These are phyloP conservation scores for Exophiala sideris DNA, from an alignment of 2,329 filamentous ascomycete genomes.

Conservation along the genomic window DNA sequence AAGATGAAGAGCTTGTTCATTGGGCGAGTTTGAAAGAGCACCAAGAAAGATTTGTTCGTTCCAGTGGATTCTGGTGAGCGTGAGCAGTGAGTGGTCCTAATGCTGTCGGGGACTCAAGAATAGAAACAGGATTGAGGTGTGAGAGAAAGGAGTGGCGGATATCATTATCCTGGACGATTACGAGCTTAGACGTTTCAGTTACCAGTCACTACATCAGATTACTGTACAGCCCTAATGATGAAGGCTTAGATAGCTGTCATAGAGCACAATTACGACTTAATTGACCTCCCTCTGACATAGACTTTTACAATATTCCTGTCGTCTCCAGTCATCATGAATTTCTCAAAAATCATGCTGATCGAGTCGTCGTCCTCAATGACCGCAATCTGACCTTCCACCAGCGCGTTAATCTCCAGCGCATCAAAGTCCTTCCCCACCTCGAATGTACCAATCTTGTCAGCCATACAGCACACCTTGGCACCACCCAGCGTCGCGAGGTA, in stretches of 20 bases:
- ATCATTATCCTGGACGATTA: too few species aligned
- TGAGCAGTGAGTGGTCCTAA: not conserved
- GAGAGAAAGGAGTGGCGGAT: too few species aligned
- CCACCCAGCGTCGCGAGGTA: constrained; percentile 35
- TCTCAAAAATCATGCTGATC: constrained; percentile 52
- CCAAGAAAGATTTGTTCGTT: constrained; percentile 63
- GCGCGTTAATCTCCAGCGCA: constrained; percentile 50
- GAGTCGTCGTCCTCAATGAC: constrained; percentile 52
- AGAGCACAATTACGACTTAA: not conserved
- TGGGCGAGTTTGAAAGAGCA: constrained; percentile 80
- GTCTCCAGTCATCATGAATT: constrained; percentile 64
- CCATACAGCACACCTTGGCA: constrained; percentile 31
- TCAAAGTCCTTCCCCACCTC: constrained; percentile 61
- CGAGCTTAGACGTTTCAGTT: not conserved
- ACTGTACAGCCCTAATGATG: too few species aligned
- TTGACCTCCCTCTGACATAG: constrained; percentile 48
- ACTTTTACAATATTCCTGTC: constrained; percentile 59
- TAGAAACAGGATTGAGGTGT: too few species aligned
- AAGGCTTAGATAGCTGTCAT: too few species aligned
- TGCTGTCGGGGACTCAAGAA: not conserved
- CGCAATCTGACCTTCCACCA: constrained; percentile 46
- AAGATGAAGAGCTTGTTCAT: constrained; percentile 70
- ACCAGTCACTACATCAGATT: not conserved
- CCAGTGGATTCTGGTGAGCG: constrained; percentile 16
- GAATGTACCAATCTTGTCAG: constrained; percentile 54